Conservation (phyloP, 2,329 filamentous ascomycete species). For the Exserohilum turcica region DNA sequence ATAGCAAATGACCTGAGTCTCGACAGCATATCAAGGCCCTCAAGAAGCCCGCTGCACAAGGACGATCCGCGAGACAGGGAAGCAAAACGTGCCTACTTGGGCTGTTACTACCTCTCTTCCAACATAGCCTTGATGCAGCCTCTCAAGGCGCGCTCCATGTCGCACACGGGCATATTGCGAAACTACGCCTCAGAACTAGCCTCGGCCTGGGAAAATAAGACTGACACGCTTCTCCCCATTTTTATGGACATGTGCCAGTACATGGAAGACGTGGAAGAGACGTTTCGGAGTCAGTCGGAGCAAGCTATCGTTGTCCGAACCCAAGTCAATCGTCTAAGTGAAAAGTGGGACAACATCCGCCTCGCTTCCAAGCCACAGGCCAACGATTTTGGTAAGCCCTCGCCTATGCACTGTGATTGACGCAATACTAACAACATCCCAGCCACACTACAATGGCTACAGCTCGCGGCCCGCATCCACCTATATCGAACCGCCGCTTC, state of each 20-base stretch:
- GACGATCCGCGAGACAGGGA: constrained; percentile 35
- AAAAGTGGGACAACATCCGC: constrained; percentile 42
- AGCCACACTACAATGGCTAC: constrained; percentile 43
- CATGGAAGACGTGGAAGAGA: constrained; percentile 45
- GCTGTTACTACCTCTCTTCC: constrained; percentile 43
- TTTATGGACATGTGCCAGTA: constrained; percentile 43
- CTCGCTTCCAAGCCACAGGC: constrained; percentile 36
- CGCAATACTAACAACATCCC: constrained; percentile 12
- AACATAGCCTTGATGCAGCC: constrained; percentile 36
- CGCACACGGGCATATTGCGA: constrained; percentile 36
- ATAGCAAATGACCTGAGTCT: constrained; percentile 41
- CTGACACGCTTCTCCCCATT: constrained; percentile 37
- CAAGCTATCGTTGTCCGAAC: constrained; percentile 38
- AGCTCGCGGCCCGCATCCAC: constrained; percentile 37
- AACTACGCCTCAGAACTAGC: constrained; percentile 41
- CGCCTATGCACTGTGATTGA: neutral
- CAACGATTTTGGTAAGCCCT: constrained; percentile 37
- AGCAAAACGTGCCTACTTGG: constrained; percentile 42
- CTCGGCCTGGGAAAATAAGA: constrained; percentile 37
- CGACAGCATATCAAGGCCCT: constrained; percentile 29
- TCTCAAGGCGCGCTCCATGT: constrained; percentile 29
- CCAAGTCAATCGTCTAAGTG: constrained; percentile 41
- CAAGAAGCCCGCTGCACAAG: constrained; percentile 27
- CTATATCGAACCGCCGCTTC: constrained; percentile 36
- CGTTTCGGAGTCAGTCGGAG: constrained; percentile 34